Conservation (phyloP, 345 rosid species). For the Viola odorata region DNA sequence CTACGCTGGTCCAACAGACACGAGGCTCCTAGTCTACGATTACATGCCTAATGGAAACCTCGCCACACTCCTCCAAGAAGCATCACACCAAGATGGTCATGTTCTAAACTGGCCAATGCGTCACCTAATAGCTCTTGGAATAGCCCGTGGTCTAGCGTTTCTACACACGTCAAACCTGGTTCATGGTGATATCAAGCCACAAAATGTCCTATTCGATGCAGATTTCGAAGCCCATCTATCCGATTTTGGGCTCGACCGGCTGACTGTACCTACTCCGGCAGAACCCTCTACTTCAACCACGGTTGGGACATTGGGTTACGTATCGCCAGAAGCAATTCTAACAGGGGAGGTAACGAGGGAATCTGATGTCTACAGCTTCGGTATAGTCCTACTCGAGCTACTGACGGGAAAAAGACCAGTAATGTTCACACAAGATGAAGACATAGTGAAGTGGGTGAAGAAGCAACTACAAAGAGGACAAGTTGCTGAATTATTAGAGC, state of each 20-base stretch:
- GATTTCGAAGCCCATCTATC: constrained; percentile 96
- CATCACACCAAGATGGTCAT: constrained; percentile 96
- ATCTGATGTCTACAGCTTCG: constrained; percentile 91
- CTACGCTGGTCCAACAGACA: constrained; percentile 74
- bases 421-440: constrained; percentile 93
- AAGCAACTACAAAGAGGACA: constrained; percentile 87
- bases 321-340: constrained; percentile 62
- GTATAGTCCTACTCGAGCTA: constrained; percentile 78
- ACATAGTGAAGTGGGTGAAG: constrained; percentile 97
- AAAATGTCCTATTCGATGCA: constrained; percentile 83
- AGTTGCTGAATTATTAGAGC: constrained; percentile 73
- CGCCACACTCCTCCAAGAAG: constrained; percentile 89
- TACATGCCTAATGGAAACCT: constrained; percentile 99
- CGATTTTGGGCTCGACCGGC: constrained; percentile 71
- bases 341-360: constrained; percentile 63
- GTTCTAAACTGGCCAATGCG: constrained; percentile 99
- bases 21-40: constrained; percentile 73
- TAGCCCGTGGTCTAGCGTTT: constrained; percentile 83
- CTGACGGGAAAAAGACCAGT: constrained; percentile 83
- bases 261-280: constrained; percentile 41
- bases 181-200: constrained; percentile 92
- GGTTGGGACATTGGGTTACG: constrained; percentile 73
- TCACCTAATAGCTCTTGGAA: constrained; percentile 88
- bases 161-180: constrained; percentile 71
- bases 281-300: constrained; percentile 57